Conservation (phyloP, 495 filamentous ascomycete genomes). For the Annulohypoxylon maeteangense region DNA sequence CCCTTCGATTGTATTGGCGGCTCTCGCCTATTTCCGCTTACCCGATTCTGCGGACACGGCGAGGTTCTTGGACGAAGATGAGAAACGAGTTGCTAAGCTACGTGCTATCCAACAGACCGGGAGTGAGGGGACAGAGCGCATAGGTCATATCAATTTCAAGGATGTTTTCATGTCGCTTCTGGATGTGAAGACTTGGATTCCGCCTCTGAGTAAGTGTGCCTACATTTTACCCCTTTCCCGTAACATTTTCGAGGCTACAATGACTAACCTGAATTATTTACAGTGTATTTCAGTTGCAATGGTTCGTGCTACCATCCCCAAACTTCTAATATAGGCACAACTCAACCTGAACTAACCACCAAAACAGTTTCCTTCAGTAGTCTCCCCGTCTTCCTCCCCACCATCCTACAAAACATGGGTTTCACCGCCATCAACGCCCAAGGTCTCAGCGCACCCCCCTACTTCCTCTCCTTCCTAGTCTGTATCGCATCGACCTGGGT, state of each 20-base stretch:
- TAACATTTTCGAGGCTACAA: constrained; percentile 2
- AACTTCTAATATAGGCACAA: not conserved
- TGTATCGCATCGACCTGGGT: constrained; percentile 75
- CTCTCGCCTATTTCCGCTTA: constrained; percentile 72
- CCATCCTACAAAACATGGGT: constrained; percentile 82
- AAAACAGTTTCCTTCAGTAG: constrained; percentile 74
- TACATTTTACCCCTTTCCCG: constrained; percentile 13
- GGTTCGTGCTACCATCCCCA: constrained; percentile 21
- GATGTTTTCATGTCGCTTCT: constrained; percentile 67
- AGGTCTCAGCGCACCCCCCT: constrained; percentile 83
- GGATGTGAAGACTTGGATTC: constrained; percentile 67
- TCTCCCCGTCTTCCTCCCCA: constrained; percentile 85
- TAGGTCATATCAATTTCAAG: constrained; percentile 65
- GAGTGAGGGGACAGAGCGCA: constrained; percentile 54
- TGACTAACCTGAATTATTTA: not conserved
- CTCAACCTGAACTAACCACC: constrained; percentile 7
- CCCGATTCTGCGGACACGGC: constrained; percentile 78
- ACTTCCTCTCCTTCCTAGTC: constrained; percentile 78
- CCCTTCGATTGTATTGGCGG: constrained; percentile 73
- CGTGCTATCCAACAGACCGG: constrained; percentile 72
- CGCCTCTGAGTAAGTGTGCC: constrained; percentile 45
- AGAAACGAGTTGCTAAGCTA: constrained; percentile 73
- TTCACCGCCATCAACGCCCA: constrained; percentile 78
- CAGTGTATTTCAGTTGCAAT: constrained; percentile 67
- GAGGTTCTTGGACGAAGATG: constrained; percentile 74